These are phyloP conservation scores for Coemansia sp. DNA, from an alignment of 192 early-diverging fungal species.

Conservation along the genomic window DNA sequence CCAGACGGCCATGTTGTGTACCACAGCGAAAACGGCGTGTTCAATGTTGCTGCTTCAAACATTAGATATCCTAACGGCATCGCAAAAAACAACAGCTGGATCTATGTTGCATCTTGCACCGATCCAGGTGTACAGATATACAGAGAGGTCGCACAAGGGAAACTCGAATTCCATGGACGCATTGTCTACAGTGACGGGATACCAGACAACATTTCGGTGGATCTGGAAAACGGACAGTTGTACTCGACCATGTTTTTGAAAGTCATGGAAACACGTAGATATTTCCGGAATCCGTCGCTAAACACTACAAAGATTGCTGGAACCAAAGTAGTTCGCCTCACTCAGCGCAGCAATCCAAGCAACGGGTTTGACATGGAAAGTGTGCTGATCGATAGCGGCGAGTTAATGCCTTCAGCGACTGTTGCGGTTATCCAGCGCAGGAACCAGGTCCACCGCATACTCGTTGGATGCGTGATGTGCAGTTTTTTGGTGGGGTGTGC, in stretches of 20 bases:
- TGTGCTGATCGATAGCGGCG: conserved; percentile 41
- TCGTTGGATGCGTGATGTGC: conserved; percentile 48
- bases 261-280: conserved; percentile 26
- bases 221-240: conserved; percentile 41
- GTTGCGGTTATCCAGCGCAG: conserved; percentile 49
- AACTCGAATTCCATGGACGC: conserved; percentile 24
- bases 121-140: conserved; percentile 47
- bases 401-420: conserved; percentile 47
- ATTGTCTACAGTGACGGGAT: conserved; percentile 23
- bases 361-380: conserved; percentile 24
- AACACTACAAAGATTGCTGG: conserved; percentile 35
- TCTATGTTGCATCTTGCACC: conserved; percentile 46
- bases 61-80: conserved; percentile 54
- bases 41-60: conserved; percentile 27
- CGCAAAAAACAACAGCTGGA: conserved; percentile 28
- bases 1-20: conserved; percentile 36
- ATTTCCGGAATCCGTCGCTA: conserved; percentile 30
- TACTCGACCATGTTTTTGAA: conserved; percentile 45
- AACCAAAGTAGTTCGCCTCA: conserved; percentile 35
- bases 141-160: conserved; percentile 1
- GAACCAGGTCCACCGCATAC: conserved; percentile 33
- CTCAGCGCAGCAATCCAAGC: conserved; percentile 12
- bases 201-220: conserved; percentile 46
- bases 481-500: conserved; percentile 29
- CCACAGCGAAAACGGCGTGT: conserved; percentile 28